Percentiles rank a stretch among this genome's conserved stretches.
phyloP scores from a whole-genome alignment of 2,329 filamentous ascomycete species.

The Colletotrichum lupini region DNA sequence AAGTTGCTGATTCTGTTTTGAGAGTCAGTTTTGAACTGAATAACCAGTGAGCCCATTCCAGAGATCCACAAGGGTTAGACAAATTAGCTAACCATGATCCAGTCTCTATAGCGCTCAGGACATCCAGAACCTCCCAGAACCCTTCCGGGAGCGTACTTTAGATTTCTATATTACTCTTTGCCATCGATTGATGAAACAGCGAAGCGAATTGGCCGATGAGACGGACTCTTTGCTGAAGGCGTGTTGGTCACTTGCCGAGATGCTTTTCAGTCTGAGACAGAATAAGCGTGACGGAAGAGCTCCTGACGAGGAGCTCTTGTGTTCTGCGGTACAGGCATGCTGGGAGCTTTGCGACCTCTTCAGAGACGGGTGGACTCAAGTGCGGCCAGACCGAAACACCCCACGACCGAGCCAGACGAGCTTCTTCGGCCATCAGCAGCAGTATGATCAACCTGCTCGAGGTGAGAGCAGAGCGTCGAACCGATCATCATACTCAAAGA shows the following conservation, averaged over 20 bases:
- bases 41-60: constrained; percentile 73
- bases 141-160: constrained; percentile 88
- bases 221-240: constrained; percentile 86
- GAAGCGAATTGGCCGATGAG: constrained; percentile 80
- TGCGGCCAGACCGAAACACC: constrained; percentile 86
- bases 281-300: constrained; percentile 78
- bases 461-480: constrained; percentile 62
- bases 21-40: constrained; percentile 95
- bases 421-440: constrained; percentile 67
- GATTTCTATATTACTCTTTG: constrained; percentile 96
- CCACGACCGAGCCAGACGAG: constrained; percentile 83
- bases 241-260: constrained; percentile 92
- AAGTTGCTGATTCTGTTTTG: constrained; percentile 85
- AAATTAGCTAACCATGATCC: not conserved
- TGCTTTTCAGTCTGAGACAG: constrained; percentile 91
- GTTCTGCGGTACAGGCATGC: constrained; percentile 90
- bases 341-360: constrained; percentile 97
- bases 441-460: constrained; percentile 59
- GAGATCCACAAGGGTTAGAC: not conserved
- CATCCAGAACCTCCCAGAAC: constrained; percentile 79
- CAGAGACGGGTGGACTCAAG: constrained; percentile 89
- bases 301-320: constrained; percentile 84
- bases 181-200: constrained; percentile 95
- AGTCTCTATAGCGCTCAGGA: constrained; percentile 92
- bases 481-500: constrained; percentile 64